These are phyloP conservation scores for Simmondsia chinensis DNA, from an alignment of 148 eudicot genomes.

Conservation along the genomic window DNA sequence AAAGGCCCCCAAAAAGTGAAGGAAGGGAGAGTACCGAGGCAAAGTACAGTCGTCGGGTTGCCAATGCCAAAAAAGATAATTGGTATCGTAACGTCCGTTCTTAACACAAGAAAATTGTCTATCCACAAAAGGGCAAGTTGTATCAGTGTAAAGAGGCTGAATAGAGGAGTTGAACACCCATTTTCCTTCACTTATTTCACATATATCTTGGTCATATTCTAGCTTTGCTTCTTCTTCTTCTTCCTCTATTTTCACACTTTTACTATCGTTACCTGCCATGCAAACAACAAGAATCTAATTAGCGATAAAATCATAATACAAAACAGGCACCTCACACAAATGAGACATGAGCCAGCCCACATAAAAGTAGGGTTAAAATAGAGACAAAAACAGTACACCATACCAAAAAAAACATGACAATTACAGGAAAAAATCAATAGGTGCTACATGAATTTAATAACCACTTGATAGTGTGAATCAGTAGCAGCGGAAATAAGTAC, in stretches of 20 bases:
- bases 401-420: too few relatives aligned
- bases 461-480: too few relatives aligned
- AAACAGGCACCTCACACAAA: too few relatives aligned
- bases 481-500: too few relatives aligned
- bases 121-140: slow-evolving; percentile 67
- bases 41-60: slow-evolving; percentile 76
- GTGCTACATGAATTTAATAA: too few relatives aligned
- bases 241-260: slow-evolving; percentile 6
- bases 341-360: too few relatives aligned
- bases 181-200: slow-evolving; percentile 57
- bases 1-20: too few relatives aligned
- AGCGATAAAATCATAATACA: background rate
- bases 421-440: too few relatives aligned
- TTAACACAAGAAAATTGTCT: slow-evolving; percentile 64
- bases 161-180: slow-evolving; percentile 66
- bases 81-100: slow-evolving; percentile 69
- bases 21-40: slow-evolving; percentile 49
- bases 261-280: too few relatives aligned
- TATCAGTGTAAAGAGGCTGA: slow-evolving; percentile 62
- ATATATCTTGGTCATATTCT: slow-evolving; percentile 63
- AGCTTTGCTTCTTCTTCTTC: slow-evolving; percentile 40
- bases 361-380: too few relatives aligned
- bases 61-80: slow-evolving; percentile 83
- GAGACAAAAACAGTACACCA: too few relatives aligned
- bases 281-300: too few relatives aligned